These are phyloP conservation scores for Mallotus repandus DNA, from an alignment of 441 rosid genomes.

Conservation along the genomic window DNA sequence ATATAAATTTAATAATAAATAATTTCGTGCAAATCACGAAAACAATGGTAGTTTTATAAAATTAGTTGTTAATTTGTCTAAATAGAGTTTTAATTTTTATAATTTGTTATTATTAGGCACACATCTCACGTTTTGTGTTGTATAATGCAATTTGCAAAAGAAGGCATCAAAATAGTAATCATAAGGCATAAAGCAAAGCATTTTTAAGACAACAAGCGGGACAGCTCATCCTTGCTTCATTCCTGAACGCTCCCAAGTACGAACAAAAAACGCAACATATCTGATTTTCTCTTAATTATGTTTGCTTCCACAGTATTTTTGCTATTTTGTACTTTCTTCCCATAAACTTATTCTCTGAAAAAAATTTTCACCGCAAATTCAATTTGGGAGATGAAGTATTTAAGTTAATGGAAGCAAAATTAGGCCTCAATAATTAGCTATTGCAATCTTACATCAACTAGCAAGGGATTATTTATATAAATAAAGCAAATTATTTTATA, in stretches of 20 bases:
- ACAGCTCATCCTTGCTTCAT: slow-evolving; percentile 4
- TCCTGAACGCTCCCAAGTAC: neutral
- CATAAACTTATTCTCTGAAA: neutral
- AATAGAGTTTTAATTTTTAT: too few relatives aligned
- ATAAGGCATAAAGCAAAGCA: slow-evolving; percentile 12
- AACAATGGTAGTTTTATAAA: too few relatives aligned
- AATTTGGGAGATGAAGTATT: neutral
- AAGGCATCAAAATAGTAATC: neutral
- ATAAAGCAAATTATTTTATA: too few relatives aligned
- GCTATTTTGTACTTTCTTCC: neutral
- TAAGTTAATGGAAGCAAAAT: neutral
- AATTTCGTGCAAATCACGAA: too few relatives aligned
- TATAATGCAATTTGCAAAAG: too few relatives aligned
- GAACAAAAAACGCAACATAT: neutral
- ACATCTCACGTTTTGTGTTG: too few relatives aligned
- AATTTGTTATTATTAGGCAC: too few relatives aligned
- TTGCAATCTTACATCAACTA: too few relatives aligned
- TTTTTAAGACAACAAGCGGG: neutral
- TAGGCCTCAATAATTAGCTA: too few relatives aligned
- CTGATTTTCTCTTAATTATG: neutral
- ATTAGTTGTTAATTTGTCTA: too few relatives aligned
- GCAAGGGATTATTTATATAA: too few relatives aligned
- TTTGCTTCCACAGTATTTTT: neutral
- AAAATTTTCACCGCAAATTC: neutral
- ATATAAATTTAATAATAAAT: too few relatives aligned